Evolutionary conservation across 306 rosid genomes (phyloP).

Genomic region (Corylus avellana): DNA sequence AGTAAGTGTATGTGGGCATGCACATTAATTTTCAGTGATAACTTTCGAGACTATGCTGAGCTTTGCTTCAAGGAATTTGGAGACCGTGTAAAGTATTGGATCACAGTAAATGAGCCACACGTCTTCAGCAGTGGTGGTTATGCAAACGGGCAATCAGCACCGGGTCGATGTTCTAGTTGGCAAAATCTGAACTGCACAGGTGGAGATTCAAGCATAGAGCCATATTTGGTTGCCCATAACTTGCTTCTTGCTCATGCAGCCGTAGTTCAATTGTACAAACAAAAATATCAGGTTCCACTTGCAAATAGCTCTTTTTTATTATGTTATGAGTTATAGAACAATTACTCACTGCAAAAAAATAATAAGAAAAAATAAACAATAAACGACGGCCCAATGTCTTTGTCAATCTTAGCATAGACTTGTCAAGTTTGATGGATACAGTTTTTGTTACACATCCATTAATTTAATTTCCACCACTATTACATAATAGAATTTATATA

Average conservation of each 20-base stretch:
- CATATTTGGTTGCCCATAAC: slow-evolving; percentile 45
- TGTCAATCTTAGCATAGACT: no score
- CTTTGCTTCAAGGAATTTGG: slow-evolving; percentile 45
- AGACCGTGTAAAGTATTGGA: slow-evolving; percentile 45
- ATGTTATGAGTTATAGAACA: no score
- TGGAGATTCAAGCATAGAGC: slow-evolving; percentile 51
- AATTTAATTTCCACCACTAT: no score
- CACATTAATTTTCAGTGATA: slow-evolving; percentile 12
- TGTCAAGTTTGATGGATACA: no score
- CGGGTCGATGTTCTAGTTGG: slow-evolving; percentile 47
- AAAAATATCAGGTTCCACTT: slow-evolving; percentile 47
- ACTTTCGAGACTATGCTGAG: slow-evolving; percentile 33
- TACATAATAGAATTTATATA: no score
- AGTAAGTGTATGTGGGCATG: no score
- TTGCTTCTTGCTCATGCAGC: slow-evolving; percentile 56
- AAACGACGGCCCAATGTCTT: no score
- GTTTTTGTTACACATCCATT: no score
- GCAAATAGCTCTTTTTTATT: no score
- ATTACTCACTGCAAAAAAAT: no score
- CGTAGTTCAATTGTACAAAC: slow-evolving; percentile 36
- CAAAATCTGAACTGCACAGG: slow-evolving; percentile 34
- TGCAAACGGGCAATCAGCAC: slow-evolving; percentile 31
- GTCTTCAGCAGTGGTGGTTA: slow-evolving; percentile 32
- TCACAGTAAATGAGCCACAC: slow-evolving; percentile 45
- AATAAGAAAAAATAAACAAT: no score